Conservation (phyloP, 306 rosid species). For the Citrullus amarus region DNA sequence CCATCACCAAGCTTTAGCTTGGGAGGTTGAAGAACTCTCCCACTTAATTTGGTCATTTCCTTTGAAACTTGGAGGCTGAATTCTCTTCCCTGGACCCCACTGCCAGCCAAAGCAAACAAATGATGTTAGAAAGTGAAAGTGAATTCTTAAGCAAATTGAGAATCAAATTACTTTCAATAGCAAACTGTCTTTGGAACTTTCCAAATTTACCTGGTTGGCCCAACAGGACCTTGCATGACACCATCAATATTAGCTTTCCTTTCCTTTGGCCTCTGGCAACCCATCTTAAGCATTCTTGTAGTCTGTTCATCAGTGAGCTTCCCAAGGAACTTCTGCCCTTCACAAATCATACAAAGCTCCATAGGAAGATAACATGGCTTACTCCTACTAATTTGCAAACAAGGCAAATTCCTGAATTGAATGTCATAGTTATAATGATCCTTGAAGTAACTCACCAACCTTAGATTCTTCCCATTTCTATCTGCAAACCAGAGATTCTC, state of each 20-base stretch:
- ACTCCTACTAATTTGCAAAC: slow-evolving; percentile 87
- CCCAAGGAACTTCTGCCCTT: slow-evolving; percentile 94
- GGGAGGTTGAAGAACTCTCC: slow-evolving; percentile 91
- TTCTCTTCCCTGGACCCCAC: slow-evolving; percentile 73
- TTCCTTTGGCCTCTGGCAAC: slow-evolving; percentile 82
- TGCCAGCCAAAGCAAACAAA: slow-evolving; percentile 21
- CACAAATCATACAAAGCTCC: slow-evolving; percentile 95
- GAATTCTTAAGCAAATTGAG: neutral
- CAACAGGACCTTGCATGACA: slow-evolving; percentile 72
- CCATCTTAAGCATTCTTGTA: slow-evolving; percentile 91
- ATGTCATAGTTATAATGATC: slow-evolving; percentile 89
- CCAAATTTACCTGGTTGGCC: slow-evolving; percentile 70
- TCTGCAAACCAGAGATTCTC: slow-evolving; percentile 88
- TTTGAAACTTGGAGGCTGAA: slow-evolving; percentile 71
- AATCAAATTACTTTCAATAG: neutral
- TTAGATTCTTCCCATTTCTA: slow-evolving; percentile 72
- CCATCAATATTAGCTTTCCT: slow-evolving; percentile 74
- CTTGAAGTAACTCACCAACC: slow-evolving; percentile 72
- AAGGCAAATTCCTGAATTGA: slow-evolving; percentile 73
- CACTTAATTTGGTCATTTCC: slow-evolving; percentile 76
- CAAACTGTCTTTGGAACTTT: neutral
- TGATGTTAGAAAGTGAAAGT: neutral
- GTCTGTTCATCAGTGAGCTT: slow-evolving; percentile 93
- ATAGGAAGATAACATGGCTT: slow-evolving; percentile 97
- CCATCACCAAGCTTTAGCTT: slow-evolving; percentile 89